These are phyloP conservation scores for Macroventuria anomochaeta DNA, from an alignment of 2,329 filamentous ascomycete species.

Conservation along the genomic window DNA sequence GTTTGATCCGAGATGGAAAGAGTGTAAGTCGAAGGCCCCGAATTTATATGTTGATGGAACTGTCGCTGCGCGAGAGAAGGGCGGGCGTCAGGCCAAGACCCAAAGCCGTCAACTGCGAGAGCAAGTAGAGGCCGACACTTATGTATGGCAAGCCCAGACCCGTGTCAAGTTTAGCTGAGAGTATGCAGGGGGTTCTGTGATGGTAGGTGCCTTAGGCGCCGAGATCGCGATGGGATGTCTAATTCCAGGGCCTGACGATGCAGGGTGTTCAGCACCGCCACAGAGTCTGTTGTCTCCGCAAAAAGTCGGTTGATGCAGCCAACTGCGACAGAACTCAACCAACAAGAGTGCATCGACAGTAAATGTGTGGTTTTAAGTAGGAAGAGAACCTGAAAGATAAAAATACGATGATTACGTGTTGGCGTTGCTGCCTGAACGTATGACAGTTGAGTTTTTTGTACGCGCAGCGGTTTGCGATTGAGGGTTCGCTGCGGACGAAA, in stretches of 20 bases:
- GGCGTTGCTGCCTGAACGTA: slow-evolving; percentile 1
- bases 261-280: slow-evolving; percentile 10
- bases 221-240: slow-evolving; percentile 2
- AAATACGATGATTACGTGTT: not conserved
- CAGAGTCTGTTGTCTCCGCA: slow-evolving; percentile 4
- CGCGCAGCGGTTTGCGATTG: not conserved
- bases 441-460: not conserved
- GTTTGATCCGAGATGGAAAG: not conserved
- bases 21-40: not conserved
- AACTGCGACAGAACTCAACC: not conserved
- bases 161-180: not conserved
- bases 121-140: slow-evolving; percentile 4
- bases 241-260: not conserved
- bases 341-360: not conserved
- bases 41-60: not conserved
- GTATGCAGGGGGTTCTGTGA: not conserved
- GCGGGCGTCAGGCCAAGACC: slow-evolving; percentile 3
- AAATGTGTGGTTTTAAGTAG: not conserved
- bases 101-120: not conserved
- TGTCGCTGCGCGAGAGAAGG: not conserved
- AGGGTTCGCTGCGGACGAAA: not conserved
- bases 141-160: not conserved
- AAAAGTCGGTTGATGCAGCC: not conserved
- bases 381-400: too few relatives aligned
- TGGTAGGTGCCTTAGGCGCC: not conserved